phyloP scores from a whole-genome alignment of 2,329 filamentous ascomycete genomes.

The Paraphaeosphaeria minitans region DNA sequence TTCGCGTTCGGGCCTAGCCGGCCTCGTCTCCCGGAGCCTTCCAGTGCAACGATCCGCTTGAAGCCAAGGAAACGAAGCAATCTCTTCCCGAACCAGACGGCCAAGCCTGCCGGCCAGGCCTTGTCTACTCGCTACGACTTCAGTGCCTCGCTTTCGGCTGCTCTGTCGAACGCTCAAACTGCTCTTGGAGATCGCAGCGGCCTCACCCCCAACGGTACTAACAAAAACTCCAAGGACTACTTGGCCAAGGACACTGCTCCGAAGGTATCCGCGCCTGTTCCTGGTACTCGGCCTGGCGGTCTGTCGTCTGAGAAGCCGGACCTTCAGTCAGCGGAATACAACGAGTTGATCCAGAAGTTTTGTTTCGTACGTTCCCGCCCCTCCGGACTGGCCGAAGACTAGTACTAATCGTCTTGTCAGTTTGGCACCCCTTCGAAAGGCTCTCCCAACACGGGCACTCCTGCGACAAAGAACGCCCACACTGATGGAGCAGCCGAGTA shows the following conservation, averaged over 20 bases:
- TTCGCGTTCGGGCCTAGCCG: slow-evolving; percentile 52
- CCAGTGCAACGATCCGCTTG: slow-evolving; percentile 65
- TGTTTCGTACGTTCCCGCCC: slow-evolving; percentile 89
- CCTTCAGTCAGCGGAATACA: slow-evolving; percentile 87
- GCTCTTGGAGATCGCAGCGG: slow-evolving; percentile 62
- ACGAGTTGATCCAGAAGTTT: slow-evolving; percentile 97
- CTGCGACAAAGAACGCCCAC: slow-evolving; percentile 27
- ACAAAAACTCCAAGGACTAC: slow-evolving; percentile 30
- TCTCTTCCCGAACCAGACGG: slow-evolving; percentile 63
- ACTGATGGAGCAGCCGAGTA: slow-evolving; percentile 41
- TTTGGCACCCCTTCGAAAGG: slow-evolving; percentile 56
- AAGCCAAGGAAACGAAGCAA: slow-evolving; percentile 68
- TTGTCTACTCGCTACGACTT: slow-evolving; percentile 97
- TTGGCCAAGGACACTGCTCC: slow-evolving; percentile 48
- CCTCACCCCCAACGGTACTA: slow-evolving; percentile 39
- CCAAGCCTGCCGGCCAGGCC: slow-evolving; percentile 65
- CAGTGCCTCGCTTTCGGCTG: slow-evolving; percentile 84
- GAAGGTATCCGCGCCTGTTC: slow-evolving; percentile 41
- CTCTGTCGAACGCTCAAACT: slow-evolving; percentile 75
- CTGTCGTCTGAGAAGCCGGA: slow-evolving; percentile 66
- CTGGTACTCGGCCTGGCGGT: slow-evolving; percentile 56
- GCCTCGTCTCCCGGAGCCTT: slow-evolving; percentile 63
- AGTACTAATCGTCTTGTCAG: slow-evolving; percentile 51
- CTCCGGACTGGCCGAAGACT: slow-evolving; percentile 41
- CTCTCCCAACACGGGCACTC: slow-evolving; percentile 40